A percentile compares a stretch with the other conserved stretches of the same genome.
Evolutionary conservation across 2,329 filamentous ascomycete genomes (phyloP).

Genomic region (Huntiella omanensis): DNA sequence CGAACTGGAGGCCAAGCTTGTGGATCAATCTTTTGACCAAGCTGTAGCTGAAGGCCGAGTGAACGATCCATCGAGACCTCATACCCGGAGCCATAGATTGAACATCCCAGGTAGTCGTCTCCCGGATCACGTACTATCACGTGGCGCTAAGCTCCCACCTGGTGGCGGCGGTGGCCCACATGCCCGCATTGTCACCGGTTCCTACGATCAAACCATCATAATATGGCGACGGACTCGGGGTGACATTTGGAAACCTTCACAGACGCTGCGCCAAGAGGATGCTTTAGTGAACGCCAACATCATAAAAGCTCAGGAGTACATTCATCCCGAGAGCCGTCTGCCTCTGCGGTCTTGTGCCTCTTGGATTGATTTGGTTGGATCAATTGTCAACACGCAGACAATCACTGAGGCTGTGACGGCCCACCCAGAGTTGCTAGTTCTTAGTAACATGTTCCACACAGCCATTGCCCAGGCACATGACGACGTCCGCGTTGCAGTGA

Average conservation of each 20-base stretch:
- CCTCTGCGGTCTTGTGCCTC: background rate
- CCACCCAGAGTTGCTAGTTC: background rate
- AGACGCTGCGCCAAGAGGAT: constrained; percentile 57
- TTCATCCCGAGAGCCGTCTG: background rate
- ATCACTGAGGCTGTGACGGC: background rate
- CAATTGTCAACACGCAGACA: background rate
- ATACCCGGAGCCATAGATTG: constrained; percentile 21
- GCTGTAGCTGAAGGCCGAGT: constrained; percentile 34
- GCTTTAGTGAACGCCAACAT: constrained; percentile 32
- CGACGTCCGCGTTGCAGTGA: background rate
- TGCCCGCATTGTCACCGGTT: constrained; percentile 89
- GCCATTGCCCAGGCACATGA: background rate
- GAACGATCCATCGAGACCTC: constrained; percentile 16
- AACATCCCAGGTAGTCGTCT: constrained; percentile 55
- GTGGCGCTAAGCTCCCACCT: constrained; percentile 73
- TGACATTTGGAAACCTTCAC: constrained; percentile 65
- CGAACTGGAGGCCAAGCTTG: constrained; percentile 47
- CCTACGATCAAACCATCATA: constrained; percentile 88
- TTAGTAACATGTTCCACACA: background rate
- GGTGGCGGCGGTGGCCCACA: constrained; percentile 79
- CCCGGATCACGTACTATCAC: constrained; percentile 57
- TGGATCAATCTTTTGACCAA: constrained; percentile 56
- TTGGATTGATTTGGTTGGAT: background rate
- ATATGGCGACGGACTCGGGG: constrained; percentile 80
- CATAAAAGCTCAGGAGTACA: constrained; percentile 9